Evolutionary conservation across 176 grass and related monocot genomes (phyloP), one percentile per base, ranked within the genome.

Genomic region (Canna indica): DNA sequence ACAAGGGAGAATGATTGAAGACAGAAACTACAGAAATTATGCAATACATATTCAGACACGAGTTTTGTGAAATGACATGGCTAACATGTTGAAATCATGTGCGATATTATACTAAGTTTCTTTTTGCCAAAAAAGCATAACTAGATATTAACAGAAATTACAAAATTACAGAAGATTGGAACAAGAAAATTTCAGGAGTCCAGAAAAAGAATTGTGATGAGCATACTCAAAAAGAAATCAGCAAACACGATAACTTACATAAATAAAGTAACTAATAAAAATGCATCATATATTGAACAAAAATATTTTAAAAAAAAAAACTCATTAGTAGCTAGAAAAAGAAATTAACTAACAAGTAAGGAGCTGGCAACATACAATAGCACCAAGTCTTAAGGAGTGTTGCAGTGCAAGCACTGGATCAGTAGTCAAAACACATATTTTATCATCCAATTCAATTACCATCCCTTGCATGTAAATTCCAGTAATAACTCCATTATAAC

Each of bases 371-470:
- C 86, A 45, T 87, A 97, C 94, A 90, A 92, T 62, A 58, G 86
- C 80, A 72, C 89, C 94, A 83, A 92, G 52, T 75, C 94, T 83
- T 59, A 97, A 70, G 72, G 84, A 97, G 87, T 92, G 86, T 47
- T 77, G 56, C 1, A 80, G 83, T 13, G 70, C 33, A 62, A 87
- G 77, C 69, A 58, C 73, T 28, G 78, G 74, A 78, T 92, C 84
- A 82, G 86, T 78, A 81, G 87, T 73, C 64, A 97, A 85, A 45
- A 97, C 26, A 81, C 77, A 97, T 54, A 64, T 53, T 0, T 67
- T 75, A 13, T 75, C 31, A 73, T 97, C 89, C 69, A 97, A 82
- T 79, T 97, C 88, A 38, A 92, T 50, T 63, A 85, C 76, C 82
- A 80, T 60, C 28, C 80, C 84, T 47, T 90, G 56, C 46, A 85